Conservation (phyloP, 2,329 filamentous ascomycete genomes). For the Aspergillus latus region DNA sequence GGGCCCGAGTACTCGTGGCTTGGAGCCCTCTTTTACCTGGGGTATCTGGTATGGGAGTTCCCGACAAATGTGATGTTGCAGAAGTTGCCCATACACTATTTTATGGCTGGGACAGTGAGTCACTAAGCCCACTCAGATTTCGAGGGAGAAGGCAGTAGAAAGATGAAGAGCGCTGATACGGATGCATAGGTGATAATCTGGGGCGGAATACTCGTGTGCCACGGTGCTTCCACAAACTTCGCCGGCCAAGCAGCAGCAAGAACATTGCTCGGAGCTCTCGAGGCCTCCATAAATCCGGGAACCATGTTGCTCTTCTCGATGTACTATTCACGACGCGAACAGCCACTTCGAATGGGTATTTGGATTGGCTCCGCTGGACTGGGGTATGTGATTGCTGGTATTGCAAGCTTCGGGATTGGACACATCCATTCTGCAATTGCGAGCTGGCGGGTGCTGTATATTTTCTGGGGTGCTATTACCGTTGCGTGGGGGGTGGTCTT, state of each 20-base stretch:
- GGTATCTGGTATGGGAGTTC: slow-evolving; percentile 41
- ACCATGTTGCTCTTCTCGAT: slow-evolving; percentile 58
- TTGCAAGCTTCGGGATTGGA: slow-evolving; percentile 61
- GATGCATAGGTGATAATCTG: slow-evolving; percentile 16
- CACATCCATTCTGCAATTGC: slow-evolving; percentile 55
- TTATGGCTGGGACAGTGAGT: slow-evolving; percentile 1
- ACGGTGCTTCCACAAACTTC: not conserved
- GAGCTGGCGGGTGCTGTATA: slow-evolving; percentile 59
- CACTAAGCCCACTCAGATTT: not conserved
- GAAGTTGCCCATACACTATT: slow-evolving; percentile 17
- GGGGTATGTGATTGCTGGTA: slow-evolving; percentile 14
- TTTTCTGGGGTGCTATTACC: slow-evolving; percentile 52
- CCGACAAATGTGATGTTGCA: slow-evolving; percentile 30
- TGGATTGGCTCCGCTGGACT: slow-evolving; percentile 1
- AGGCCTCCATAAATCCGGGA: slow-evolving; percentile 38
- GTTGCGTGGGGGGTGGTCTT: slow-evolving; percentile 39
- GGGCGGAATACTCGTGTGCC: slow-evolving; percentile 15
- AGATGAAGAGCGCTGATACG: not conserved
- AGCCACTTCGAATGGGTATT: slow-evolving; percentile 55
- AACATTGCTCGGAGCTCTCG: not conserved
- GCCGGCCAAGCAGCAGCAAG: slow-evolving; percentile 6
- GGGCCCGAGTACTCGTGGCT: slow-evolving; percentile 44
- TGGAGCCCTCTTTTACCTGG: slow-evolving; percentile 45
- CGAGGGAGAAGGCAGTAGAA: not conserved
- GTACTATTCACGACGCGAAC: slow-evolving; percentile 52